Evolutionary conservation across 148 eudicot species (phyloP).

Genomic region (Heliosperma pusillum): DNA sequence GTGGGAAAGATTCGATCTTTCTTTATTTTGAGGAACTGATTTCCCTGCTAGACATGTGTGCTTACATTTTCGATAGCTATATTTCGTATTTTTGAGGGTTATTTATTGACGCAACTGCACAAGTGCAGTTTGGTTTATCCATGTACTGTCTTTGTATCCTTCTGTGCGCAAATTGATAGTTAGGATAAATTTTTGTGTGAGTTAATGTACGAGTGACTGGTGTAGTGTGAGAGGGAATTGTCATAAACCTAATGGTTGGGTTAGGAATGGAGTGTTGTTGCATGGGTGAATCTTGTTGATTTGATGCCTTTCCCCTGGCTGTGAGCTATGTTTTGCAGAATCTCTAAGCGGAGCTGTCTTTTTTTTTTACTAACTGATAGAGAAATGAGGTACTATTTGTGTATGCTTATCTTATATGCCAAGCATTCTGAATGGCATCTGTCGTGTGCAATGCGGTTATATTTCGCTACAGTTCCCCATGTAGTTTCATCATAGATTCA

Average conservation of each 20-base stretch:
- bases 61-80: neutral
- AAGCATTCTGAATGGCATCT: neutral
- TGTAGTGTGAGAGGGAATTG: neutral
- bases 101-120: neutral
- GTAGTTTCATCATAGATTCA: too few species aligned
- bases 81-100: neutral
- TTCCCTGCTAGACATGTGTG: neutral
- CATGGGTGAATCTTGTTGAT: neutral
- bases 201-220: neutral
- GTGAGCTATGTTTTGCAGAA: neutral
- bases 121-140: slow-evolving; percentile 1
- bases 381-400: neutral
- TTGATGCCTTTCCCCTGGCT: neutral
- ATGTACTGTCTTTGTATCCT: neutral
- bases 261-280: neutral
- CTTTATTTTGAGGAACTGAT: neutral
- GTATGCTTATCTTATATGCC: neutral
- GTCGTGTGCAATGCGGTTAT: neutral
- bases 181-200: neutral
- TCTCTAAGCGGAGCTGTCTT: neutral
- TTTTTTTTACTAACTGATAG: neutral
- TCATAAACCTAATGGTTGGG: neutral
- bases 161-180: neutral
- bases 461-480: too few species aligned
- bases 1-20: neutral